Evolutionary conservation across 2,329 filamentous ascomycete genomes (phyloP).

Genomic region (Xylariaceae sp.): DNA sequence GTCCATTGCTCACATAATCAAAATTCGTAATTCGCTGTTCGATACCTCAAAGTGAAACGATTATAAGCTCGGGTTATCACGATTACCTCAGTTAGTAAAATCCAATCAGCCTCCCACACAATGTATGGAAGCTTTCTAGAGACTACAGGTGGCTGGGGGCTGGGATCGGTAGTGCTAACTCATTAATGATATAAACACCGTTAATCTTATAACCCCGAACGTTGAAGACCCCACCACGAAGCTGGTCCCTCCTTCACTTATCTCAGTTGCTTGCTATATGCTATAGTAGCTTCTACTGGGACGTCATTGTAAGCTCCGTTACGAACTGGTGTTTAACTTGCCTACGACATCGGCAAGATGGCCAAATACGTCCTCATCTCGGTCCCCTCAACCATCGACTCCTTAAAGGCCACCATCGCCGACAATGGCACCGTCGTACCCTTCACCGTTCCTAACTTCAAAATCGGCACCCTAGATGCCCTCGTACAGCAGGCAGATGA

Average conservation of each 20-base stretch:
- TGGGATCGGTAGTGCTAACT: too few relatives aligned
- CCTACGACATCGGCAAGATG: conserved; percentile 33
- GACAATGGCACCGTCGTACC: conserved; percentile 78
- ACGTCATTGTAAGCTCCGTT: conserved; percentile 25
- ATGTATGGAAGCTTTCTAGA: too few relatives aligned
- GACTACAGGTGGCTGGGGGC: too few relatives aligned
- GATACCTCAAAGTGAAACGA: too few relatives aligned
- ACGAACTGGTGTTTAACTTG: conserved; percentile 16
- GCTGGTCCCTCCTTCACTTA: background rate
- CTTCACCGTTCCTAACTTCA: conserved; percentile 91
- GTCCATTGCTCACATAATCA: too few relatives aligned
- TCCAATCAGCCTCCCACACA: too few relatives aligned
- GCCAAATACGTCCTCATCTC: conserved; percentile 86
- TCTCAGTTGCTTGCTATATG: too few relatives aligned
- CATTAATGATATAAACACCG: too few relatives aligned
- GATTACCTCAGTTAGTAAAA: too few relatives aligned
- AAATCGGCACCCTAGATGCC: conserved; percentile 94
- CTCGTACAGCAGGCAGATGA: conserved; percentile 97
- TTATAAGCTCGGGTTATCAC: too few relatives aligned
- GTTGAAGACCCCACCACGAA: background rate
- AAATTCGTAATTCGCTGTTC: too few relatives aligned
- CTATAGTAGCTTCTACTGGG: conserved; percentile 4
- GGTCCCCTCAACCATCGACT: conserved; percentile 80
- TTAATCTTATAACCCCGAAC: conserved; percentile 11
- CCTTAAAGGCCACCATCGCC: conserved; percentile 74